Evolutionary conservation across 208 protist genomes (phyloP).

Genomic region (Novymonas esmeraldas): DNA sequence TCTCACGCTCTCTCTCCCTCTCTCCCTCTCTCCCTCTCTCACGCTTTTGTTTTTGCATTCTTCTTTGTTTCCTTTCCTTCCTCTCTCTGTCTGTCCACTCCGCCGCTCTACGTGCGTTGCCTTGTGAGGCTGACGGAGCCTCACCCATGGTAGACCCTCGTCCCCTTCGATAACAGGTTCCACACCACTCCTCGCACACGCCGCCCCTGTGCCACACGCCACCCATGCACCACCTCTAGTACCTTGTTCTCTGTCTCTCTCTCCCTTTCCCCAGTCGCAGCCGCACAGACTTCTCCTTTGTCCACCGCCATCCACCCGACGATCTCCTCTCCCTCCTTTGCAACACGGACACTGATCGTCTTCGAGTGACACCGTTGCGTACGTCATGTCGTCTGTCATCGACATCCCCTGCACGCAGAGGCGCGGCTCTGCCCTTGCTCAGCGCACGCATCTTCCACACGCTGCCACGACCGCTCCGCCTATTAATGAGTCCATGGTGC

Average conservation of each 20-base stretch:
- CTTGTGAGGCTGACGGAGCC: no score
- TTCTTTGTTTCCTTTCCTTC: background rate
- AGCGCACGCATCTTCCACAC: background rate
- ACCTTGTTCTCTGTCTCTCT: background rate
- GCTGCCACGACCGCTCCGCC: background rate
- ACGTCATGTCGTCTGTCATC: constrained; percentile 9
- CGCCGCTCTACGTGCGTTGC: background rate
- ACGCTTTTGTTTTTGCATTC: background rate
- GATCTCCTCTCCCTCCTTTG: no score
- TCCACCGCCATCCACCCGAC: background rate
- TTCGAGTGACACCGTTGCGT: no score
- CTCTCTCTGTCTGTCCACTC: background rate
- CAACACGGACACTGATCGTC: no score
- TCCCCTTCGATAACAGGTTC: background rate
- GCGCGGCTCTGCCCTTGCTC: background rate
- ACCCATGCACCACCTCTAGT: background rate
- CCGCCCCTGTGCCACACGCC: background rate
- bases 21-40: no score
- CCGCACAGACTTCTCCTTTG: no score
- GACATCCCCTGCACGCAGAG: constrained; percentile 17
- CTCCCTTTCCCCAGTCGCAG: background rate
- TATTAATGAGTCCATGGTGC: constrained; percentile 31
- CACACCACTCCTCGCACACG: background rate
- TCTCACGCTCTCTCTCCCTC: no score
- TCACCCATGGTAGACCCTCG: no score